Base-by-base conservation (phyloP, 306 rosid genomes). In the Trichosanthes cucumerina region DNA sequence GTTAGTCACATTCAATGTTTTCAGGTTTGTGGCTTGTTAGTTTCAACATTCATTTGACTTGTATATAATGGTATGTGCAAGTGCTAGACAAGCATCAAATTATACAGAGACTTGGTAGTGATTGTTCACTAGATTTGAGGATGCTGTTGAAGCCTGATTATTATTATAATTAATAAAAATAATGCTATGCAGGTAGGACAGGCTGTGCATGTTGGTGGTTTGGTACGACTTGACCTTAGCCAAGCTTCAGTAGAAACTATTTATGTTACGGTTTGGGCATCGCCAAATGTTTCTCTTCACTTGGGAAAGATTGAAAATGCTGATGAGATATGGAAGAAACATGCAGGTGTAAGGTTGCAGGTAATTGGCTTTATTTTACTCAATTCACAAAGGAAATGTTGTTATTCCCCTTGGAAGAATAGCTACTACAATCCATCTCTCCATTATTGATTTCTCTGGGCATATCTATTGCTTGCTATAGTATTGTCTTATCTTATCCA, bases 241-340 rank as follows among this genome's bases (percentile, higher is more conserved):
- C 83, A 86, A 85, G 90, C 96, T 78, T 90, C 92, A 44, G 95
- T 92, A 18, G 84, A 88, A 76, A 92, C 98, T 81, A 89, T 92
- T 57, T 94, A 94, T 81, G 88, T 89, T 75, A 87, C 98, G 9
- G 77, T 92, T 84, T 94, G 97, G 98, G 93, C 91, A 70, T 92
- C 98, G 14, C 85, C 94, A 66, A 90, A 88, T 85, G 80, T 90
- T 81, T 94, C 98, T 80, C 80, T 94, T 49, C 98, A 92, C 88
- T 80, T 92, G 89, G 97, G 97, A 38, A 94, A 92, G 90, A 83
- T 81, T 26, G 97, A 94, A 90, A 94, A 92, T 80, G 96, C 98
- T 28, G 91, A 92, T 26, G 97, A 94, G 81, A 88, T 93, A 79
- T 90, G 90, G 93, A 87, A 80, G 72, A 90, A 94, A 81, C 98